phyloP scores from a whole-genome alignment of 2,329 filamentous ascomycete species.

The Arachnomyces sp. region DNA sequence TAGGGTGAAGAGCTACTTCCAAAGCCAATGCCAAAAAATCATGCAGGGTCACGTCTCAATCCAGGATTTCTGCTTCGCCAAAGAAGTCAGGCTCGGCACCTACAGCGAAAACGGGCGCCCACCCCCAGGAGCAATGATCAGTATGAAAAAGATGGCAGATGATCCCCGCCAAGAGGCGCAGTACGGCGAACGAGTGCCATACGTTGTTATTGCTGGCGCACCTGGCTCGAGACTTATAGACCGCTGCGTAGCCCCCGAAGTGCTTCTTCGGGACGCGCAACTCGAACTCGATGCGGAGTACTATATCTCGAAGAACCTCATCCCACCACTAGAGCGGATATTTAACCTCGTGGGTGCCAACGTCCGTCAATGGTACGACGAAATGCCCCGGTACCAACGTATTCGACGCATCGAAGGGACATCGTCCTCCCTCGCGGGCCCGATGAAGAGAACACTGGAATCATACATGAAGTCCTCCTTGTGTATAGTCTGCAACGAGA shows the following conservation, averaged over 20 bases:
- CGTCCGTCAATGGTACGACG: constrained; percentile 84
- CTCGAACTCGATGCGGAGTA: constrained; percentile 86
- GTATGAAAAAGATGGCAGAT: constrained; percentile 73
- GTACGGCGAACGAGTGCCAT: constrained; percentile 89
- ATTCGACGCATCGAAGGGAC: constrained; percentile 56
- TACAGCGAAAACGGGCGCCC: constrained; percentile 74
- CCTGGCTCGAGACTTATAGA: constrained; percentile 80
- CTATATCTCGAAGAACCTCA: constrained; percentile 92
- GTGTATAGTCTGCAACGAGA: constrained; percentile 66
- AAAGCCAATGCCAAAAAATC: constrained; percentile 82
- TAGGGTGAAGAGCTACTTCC: constrained; percentile 82
- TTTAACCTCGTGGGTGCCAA: constrained; percentile 94
- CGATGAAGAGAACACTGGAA: constrained; percentile 67
- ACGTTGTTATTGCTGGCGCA: constrained; percentile 82
- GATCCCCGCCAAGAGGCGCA: constrained; percentile 85
- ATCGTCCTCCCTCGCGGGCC: too few species aligned
- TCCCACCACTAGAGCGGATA: constrained; percentile 89
- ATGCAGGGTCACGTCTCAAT: constrained; percentile 81
- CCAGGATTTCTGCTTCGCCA: constrained; percentile 92
- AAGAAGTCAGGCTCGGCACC: constrained; percentile 80
- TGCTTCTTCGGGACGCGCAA: constrained; percentile 66
- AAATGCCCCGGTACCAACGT: constrained; percentile 81
- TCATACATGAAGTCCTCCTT: constrained; percentile 77
- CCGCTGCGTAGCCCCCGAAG: constrained; percentile 81
- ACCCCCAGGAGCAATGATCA: constrained; percentile 82